A percentile compares a stretch with the other conserved stretches of the same genome.
Evolutionary conservation across 108 stramenopile genomes (phyloP).

Genomic region (Cyclotella cryptica): DNA sequence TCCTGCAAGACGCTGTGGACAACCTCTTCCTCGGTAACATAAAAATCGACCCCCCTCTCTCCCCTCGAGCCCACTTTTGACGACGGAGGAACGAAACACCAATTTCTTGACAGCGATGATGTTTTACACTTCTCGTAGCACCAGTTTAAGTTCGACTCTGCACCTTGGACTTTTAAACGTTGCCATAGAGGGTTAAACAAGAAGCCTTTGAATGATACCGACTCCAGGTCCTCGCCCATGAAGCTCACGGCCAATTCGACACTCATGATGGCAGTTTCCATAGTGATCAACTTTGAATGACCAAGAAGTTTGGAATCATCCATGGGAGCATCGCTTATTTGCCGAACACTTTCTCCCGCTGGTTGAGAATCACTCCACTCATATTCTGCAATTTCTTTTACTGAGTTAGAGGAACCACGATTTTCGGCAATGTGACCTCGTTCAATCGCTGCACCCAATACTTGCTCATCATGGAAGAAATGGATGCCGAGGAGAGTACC

Average conservation of each 20-base stretch:
- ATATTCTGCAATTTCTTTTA: background rate
- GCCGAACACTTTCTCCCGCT: background rate
- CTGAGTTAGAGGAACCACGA: background rate
- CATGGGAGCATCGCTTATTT: constrained; percentile 1
- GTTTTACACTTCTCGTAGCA: constrained; percentile 31
- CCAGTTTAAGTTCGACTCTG: constrained; percentile 26
- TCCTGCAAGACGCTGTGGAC: constrained; percentile 37
- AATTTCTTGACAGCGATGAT: constrained; percentile 24
- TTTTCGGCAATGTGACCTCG: constrained; percentile 24
- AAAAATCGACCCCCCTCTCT: constrained; percentile 38
- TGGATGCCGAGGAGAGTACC: constrained; percentile 48
- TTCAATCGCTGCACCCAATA: constrained; percentile 32
- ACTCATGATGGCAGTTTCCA: constrained; percentile 20
- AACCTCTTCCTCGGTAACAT: constrained; percentile 38
- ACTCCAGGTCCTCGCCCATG: constrained; percentile 20
- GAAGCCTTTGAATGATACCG: constrained; percentile 18
- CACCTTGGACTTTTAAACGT: constrained; percentile 38
- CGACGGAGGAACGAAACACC: constrained; percentile 47
- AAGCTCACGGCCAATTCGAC: constrained; percentile 25
- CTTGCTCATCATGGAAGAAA: constrained; percentile 39
- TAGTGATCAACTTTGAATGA: constrained; percentile 20
- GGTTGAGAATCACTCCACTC: constrained; percentile 2
- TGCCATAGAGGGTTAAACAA: constrained; percentile 43
- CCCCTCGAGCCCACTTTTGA: constrained; percentile 32
- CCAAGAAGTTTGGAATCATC: constrained; percentile 37